A percentile compares a stretch with the other conserved stretches of the same genome.
Conservation (phyloP, 495 filamentous ascomycete genomes). For the Cenococcum geophilum region DNA sequence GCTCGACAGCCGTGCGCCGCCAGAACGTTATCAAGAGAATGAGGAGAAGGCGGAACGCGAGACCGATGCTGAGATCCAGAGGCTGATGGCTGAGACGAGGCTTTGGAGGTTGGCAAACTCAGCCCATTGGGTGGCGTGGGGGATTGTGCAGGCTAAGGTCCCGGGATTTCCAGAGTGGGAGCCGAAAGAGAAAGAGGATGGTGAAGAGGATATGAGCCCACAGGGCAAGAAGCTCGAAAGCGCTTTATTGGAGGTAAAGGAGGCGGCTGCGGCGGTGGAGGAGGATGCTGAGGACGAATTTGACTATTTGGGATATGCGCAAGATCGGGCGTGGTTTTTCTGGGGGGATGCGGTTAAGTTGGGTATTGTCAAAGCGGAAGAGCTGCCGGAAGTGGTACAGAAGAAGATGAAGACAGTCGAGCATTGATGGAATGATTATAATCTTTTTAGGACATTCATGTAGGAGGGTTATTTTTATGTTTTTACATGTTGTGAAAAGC, state of each 20-base stretch:
- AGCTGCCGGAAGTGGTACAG: conserved; percentile 53
- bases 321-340: conserved; percentile 86
- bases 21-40: conserved; percentile 46
- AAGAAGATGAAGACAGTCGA: conserved; percentile 26
- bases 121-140: conserved; percentile 93
- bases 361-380: conserved; percentile 63
- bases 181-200: conserved; percentile 10
- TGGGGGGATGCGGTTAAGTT: conserved; percentile 78
- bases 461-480: background rate
- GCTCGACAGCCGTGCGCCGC: conserved; percentile 61
- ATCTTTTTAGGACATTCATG: background rate
- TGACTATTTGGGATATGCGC: conserved; percentile 86
- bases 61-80: conserved; percentile 56
- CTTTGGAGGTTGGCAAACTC: conserved; percentile 83
- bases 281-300: conserved; percentile 61
- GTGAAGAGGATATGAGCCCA: conserved; percentile 15
- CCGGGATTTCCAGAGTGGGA: conserved; percentile 48
- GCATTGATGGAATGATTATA: background rate
- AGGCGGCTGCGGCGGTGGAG: conserved; percentile 10
- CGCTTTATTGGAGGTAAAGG: conserved; percentile 19
- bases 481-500: too few species aligned
- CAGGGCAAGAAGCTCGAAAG: conserved; percentile 9
- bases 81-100: conserved; percentile 66
- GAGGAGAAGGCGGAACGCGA: conserved; percentile 49
- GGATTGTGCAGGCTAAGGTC: conserved; percentile 87